Evolutionary conservation across 2,329 filamentous ascomycete genomes (phyloP).

Genomic region (Colletotrichum somersetense): DNA sequence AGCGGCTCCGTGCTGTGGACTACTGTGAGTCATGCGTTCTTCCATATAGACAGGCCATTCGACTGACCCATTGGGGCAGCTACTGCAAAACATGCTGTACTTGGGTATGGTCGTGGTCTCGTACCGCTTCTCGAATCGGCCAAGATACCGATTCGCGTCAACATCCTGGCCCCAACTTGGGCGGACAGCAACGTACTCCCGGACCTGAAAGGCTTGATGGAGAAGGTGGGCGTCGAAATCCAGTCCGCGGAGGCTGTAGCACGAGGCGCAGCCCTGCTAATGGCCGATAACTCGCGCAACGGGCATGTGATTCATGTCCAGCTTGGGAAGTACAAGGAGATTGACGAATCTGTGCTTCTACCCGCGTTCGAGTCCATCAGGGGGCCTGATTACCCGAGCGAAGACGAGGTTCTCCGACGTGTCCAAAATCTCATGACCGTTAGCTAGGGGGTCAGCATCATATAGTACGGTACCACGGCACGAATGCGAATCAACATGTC

Average conservation of each 20-base stretch:
- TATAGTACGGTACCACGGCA: not conserved
- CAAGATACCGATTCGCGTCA: constrained; percentile 64
- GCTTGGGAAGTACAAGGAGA: constrained; percentile 63
- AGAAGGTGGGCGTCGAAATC: constrained; percentile 53
- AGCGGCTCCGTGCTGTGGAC: constrained; percentile 63
- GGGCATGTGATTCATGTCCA: constrained; percentile 66
- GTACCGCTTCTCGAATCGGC: constrained; percentile 52
- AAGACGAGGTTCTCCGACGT: constrained; percentile 53
- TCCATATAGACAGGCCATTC: constrained; percentile 1
- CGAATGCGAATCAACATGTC: not conserved
- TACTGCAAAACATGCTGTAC: constrained; percentile 66
- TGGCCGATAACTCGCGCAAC: constrained; percentile 61
- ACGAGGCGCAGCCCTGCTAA: constrained; percentile 60
- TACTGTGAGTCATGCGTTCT: constrained; percentile 55
- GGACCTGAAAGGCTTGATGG: constrained; percentile 51
- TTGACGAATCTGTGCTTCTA: constrained; percentile 61
- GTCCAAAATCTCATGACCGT: constrained; percentile 4
- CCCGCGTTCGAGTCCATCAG: constrained; percentile 51
- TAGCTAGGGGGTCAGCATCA: not conserved
- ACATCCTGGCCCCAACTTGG: constrained; percentile 51
- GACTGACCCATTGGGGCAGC: constrained; percentile 47
- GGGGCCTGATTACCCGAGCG: constrained; percentile 49
- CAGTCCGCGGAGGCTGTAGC: constrained; percentile 64
- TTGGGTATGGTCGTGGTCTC: constrained; percentile 65
- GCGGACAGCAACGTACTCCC: constrained; percentile 57